Percentiles rank a stretch among this genome's conserved stretches.
Conservation (phyloP, 2,329 filamentous ascomycete genomes). For the Neonectria coccinea region DNA sequence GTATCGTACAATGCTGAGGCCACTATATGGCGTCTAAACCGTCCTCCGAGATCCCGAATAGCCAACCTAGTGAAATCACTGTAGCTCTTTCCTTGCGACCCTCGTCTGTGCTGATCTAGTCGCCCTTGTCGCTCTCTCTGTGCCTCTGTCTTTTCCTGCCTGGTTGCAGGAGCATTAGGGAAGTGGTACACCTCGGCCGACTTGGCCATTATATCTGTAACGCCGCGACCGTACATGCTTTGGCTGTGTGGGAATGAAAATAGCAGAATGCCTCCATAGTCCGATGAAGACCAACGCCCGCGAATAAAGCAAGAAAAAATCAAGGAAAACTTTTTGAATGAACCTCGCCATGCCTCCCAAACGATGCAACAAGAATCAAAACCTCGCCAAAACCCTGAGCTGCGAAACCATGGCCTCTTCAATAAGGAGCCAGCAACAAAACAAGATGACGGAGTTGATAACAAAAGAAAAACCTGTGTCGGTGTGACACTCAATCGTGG, state of each 20-base stretch:
- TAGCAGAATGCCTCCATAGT: constrained; percentile 36
- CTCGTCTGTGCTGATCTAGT: constrained; percentile 27
- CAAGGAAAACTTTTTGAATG: constrained; percentile 43
- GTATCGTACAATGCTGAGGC: constrained; percentile 33
- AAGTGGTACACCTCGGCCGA: constrained; percentile 42
- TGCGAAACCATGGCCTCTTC: constrained; percentile 12
- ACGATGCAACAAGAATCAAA: constrained; percentile 42
- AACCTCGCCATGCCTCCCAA: constrained; percentile 52
- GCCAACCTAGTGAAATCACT: constrained; percentile 25
- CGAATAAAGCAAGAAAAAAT: constrained; percentile 32
- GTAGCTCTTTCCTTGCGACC: constrained; percentile 30
- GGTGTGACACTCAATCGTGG: constrained; percentile 12
- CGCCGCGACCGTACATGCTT: constrained; percentile 37
- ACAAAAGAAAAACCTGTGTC: constrained; percentile 40
- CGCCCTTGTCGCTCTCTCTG: constrained; percentile 6
- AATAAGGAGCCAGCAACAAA: constrained; percentile 5
- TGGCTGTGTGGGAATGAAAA: constrained; percentile 35
- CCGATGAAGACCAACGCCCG: constrained; percentile 42
- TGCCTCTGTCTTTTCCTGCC: constrained; percentile 35
- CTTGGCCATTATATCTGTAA: constrained; percentile 38
- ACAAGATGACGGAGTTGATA: constrained; percentile 15
- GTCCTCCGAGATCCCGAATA: constrained; percentile 26
- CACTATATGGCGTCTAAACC: constrained; percentile 19
- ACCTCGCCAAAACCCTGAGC: constrained; percentile 31
- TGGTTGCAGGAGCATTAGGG: constrained; percentile 42